These are phyloP conservation scores for Fusarium xyrophilum DNA, from an alignment of 2,329 filamentous ascomycete species.

Conservation along the genomic window DNA sequence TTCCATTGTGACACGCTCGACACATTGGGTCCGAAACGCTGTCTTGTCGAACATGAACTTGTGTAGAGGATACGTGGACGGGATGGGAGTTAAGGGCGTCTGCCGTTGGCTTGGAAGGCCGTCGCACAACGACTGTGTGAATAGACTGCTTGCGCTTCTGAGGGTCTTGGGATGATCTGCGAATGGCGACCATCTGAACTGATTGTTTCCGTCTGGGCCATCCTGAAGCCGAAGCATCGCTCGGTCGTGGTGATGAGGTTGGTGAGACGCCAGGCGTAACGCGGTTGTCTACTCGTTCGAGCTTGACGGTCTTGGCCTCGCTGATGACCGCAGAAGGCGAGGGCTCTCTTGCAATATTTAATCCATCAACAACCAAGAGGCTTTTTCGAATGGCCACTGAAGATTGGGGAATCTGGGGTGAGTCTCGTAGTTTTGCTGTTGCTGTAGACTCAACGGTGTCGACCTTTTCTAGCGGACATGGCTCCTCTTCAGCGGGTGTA, in stretches of 20 bases:
- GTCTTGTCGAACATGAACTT: slow-evolving; percentile 36
- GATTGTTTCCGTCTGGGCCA: slow-evolving; percentile 25
- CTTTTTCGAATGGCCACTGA: slow-evolving; percentile 16
- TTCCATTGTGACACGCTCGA: slow-evolving; percentile 31
- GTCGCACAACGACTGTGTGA: slow-evolving; percentile 16
- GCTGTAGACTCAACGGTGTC: not conserved
- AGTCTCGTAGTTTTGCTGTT: not conserved
- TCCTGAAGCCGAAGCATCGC: not conserved
- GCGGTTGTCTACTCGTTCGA: slow-evolving; percentile 32
- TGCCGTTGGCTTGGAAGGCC: slow-evolving; percentile 24
- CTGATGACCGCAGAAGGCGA: slow-evolving; percentile 27
- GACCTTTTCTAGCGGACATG: not conserved
- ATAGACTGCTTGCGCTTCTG: slow-evolving; percentile 22
- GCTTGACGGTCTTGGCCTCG: slow-evolving; percentile 30
- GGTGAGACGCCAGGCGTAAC: slow-evolving; percentile 24
- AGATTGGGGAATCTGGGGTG: not conserved
- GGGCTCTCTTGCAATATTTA: slow-evolving; percentile 14
- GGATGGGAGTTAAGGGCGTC: slow-evolving; percentile 37
- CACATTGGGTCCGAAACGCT: slow-evolving; percentile 35
- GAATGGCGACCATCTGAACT: slow-evolving; percentile 22
- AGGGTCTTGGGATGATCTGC: slow-evolving; percentile 19
- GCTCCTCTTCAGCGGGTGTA: slow-evolving; percentile 29
- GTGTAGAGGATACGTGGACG: slow-evolving; percentile 3
- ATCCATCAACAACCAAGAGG: slow-evolving; percentile 10
- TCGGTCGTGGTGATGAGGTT: slow-evolving; percentile 19